Base-by-base conservation (phyloP, 108 stramenopile species). In the Discostella pseudostelligera region DNA sequence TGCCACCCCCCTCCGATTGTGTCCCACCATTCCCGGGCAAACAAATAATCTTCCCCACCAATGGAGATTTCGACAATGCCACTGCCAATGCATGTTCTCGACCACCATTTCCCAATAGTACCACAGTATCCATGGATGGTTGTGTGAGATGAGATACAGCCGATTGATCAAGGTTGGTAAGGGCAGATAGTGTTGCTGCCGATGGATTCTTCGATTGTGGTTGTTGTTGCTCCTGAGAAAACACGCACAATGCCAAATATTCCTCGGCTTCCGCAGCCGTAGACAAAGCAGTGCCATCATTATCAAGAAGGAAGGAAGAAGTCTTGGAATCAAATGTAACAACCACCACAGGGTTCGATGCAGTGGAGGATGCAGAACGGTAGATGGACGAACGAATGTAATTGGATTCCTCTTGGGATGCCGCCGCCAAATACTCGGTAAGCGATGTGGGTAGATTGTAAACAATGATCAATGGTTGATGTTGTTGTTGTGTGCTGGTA, bases 21-120 rank as follows among this genome's bases (percentile, higher is more conserved):
- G 94, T 95, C 37, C 94, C 94, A 19, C 94, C 94, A 65, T 92
- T 95, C 61, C 94, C 94, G 14, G 94, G 90, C 67, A 81, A 83
- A 56, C 87, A 88, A 54, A 89, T 54, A 8, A 95, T 87, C 39
- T 77, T 57, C 9, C 59, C 67, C 10, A 95, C 85, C 42, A 92
- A 51, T 22, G 94, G 90, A 0, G 90, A 92, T 46, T 78, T 61
- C 45, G 94, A 89, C 39, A 95, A 57, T 8, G 94, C 79, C 7
- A 90, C 87, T 5, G 90, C 88, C 13, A 95, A 65, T 14, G 94
- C 94, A 70, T 95, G 94, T 63, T 95, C 94, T 43, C 90, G 77
- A 4, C 93, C 93, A 48, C 93, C 94, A 17, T 83, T 81, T 55
- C 94, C 94, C 36, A 95, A 84, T 26, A 95, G 85, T 37, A 95